Percentiles rank a stretch among this genome's conserved stretches.
Conservation (phyloP, 768 basidiomycete species). For the Tricholoma matsutake region DNA sequence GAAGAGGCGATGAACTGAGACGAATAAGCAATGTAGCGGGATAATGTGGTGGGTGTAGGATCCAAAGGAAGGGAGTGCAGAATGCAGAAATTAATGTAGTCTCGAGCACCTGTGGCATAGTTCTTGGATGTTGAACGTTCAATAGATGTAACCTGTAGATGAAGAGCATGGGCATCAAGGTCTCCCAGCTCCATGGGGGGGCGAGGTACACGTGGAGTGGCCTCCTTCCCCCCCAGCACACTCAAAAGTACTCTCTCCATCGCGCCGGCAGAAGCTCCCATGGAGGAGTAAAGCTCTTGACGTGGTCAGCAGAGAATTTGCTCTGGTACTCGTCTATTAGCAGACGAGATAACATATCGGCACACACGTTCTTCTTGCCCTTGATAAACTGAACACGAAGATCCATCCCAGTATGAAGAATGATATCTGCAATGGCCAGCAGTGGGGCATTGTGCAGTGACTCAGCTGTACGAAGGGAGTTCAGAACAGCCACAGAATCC, state of each 20-base stretch:
- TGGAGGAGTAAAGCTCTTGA: too few species aligned
- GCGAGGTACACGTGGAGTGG: neutral
- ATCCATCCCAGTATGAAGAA: constrained; percentile 13
- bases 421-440: constrained; percentile 2
- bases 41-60: constrained; percentile 15
- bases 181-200: constrained; percentile 11
- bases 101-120: constrained; percentile 19
- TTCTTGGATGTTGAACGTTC: constrained; percentile 12
- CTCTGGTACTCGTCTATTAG: constrained; percentile 14
- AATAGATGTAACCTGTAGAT: constrained; percentile 19
- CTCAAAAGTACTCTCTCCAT: constrained; percentile 21
- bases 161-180: constrained; percentile 12
- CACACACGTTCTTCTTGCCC: constrained; percentile 14
- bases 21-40: constrained; percentile 17
- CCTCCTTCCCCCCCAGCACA: constrained; percentile 10
- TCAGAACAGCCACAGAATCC: constrained; percentile 12
- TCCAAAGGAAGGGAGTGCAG: constrained; percentile 13
- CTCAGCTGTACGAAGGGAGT: constrained; percentile 4
- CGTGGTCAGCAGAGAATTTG: constrained; percentile 13
- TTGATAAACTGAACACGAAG: constrained; percentile 14
- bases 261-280: constrained; percentile 15
- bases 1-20: constrained; percentile 15
- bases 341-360: constrained; percentile 15
- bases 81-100: constrained; percentile 19
- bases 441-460: constrained; percentile 4